phyloP scores from a whole-genome alignment of 495 filamentous ascomycete species.

The Usnea hakonensis region DNA sequence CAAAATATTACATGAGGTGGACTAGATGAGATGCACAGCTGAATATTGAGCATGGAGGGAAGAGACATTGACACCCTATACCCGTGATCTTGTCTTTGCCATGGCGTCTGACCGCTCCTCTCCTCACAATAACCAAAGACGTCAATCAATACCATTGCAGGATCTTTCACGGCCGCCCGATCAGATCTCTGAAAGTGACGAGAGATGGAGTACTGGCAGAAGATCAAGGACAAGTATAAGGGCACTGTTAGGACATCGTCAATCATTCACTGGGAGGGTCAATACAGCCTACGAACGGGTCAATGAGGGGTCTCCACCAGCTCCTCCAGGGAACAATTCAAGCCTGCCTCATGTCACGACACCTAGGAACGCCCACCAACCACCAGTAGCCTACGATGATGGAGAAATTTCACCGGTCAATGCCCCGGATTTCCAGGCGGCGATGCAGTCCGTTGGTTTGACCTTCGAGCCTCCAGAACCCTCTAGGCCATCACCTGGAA shows the following conservation, averaged over 20 bases:
- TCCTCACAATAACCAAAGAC: slow-evolving; percentile 40
- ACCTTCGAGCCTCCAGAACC: slow-evolving; percentile 39
- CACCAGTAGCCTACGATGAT: slow-evolving; percentile 31
- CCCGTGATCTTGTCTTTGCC: neutral
- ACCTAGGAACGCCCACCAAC: slow-evolving; percentile 28
- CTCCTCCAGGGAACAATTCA: slow-evolving; percentile 21
- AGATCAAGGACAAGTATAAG: slow-evolving; percentile 23
- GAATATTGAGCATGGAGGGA: slow-evolving; percentile 10
- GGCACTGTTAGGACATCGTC: slow-evolving; percentile 19
- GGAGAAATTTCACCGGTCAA: slow-evolving; percentile 39
- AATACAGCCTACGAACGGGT: slow-evolving; percentile 37
- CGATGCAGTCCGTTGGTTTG: slow-evolving; percentile 54
- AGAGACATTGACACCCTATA: slow-evolving; percentile 5
- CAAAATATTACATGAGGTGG: neutral
- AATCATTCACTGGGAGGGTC: slow-evolving; percentile 24
- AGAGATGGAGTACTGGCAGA: slow-evolving; percentile 10
- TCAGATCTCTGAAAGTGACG: slow-evolving; percentile 22
- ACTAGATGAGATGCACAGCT: slow-evolving; percentile 11
- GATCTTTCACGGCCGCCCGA: slow-evolving; percentile 61
- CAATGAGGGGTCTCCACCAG: slow-evolving; percentile 45
- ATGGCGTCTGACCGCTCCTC: slow-evolving; percentile 56
- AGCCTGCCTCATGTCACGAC: slow-evolving; percentile 29
- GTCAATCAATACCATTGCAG: slow-evolving; percentile 76
- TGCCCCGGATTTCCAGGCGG: slow-evolving; percentile 47
- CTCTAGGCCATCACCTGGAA: slow-evolving; percentile 21